Evolutionary conservation across 257 asterid species (phyloP).

Genomic region (Plectranthus barbatus): DNA sequence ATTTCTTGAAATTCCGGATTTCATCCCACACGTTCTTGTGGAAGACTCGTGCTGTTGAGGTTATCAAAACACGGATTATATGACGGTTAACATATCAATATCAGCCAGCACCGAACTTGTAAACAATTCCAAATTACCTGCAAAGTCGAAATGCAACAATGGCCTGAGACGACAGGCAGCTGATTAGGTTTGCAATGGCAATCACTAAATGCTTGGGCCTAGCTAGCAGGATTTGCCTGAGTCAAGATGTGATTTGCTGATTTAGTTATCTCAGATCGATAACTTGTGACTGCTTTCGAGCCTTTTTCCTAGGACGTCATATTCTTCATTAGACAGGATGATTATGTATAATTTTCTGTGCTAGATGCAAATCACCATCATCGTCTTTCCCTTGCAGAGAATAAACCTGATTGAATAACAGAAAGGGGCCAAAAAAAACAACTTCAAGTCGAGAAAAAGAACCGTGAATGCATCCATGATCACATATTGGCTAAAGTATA

Average conservation of each 20-base stretch:
- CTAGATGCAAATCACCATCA: slow-evolving; percentile 78
- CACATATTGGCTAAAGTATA: slow-evolving; percentile 2
- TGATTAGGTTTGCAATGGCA: slow-evolving; percentile 84
- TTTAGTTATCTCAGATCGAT: slow-evolving; percentile 40
- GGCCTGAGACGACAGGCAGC: slow-evolving; percentile 74
- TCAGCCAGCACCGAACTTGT: too few relatives aligned
- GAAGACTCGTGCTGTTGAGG: slow-evolving; percentile 74
- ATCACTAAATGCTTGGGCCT: slow-evolving; percentile 85
- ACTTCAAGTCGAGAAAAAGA: neutral
- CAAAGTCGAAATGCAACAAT: slow-evolving; percentile 77
- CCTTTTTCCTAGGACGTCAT: slow-evolving; percentile 71
- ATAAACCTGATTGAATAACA: slow-evolving; percentile 43
- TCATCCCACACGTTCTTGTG: slow-evolving; percentile 93
- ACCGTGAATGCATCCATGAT: neutral
- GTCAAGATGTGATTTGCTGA: slow-evolving; percentile 55
- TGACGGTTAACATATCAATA: neutral
- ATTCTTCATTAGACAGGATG: slow-evolving; percentile 87
- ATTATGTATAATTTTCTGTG: slow-evolving; percentile 59
- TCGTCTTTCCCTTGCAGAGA: slow-evolving; percentile 64
- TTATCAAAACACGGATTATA: slow-evolving; percentile 5
- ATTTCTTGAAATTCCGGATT: slow-evolving; percentile 91
- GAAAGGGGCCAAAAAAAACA: too few relatives aligned
- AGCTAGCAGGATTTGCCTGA: slow-evolving; percentile 76
- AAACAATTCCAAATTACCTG: slow-evolving; percentile 46
- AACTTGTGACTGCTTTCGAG: slow-evolving; percentile 34